phyloP scores from a whole-genome alignment of 1,284 basidiomycete species.

The Athelia psychrophila region DNA sequence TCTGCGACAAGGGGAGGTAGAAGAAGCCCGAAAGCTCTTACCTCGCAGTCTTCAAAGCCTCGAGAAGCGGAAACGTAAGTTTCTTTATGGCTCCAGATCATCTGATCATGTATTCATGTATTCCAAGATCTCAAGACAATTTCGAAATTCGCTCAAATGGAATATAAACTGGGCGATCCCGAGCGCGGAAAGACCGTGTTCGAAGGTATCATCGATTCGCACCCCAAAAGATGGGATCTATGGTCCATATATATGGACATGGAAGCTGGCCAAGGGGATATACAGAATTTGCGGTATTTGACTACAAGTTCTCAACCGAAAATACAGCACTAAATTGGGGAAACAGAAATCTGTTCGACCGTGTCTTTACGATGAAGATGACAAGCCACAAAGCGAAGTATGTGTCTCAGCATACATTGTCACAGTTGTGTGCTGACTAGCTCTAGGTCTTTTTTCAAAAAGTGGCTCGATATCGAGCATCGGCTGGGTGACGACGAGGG shows the following conservation, averaged over 20 bases:
- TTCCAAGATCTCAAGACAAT: constrained; percentile 88
- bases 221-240: constrained; percentile 92
- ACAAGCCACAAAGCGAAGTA: constrained; percentile 95
- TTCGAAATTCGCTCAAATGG: constrained; percentile 90
- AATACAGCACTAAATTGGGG: too few relatives aligned
- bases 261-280: constrained; percentile 78
- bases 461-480: constrained; percentile 92
- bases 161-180: constrained; percentile 92
- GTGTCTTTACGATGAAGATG: constrained; percentile 81
- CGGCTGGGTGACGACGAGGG: constrained; percentile 87
- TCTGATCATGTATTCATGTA: constrained; percentile 6
- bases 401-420: constrained; percentile 21
- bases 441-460: constrained; percentile 88
- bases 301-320: too few relatives aligned
- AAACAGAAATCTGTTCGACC: constrained; percentile 77
- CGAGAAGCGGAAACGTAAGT: constrained; percentile 92
- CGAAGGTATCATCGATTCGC: constrained; percentile 93
- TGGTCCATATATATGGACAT: constrained; percentile 99
- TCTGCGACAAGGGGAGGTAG: constrained; percentile 68
- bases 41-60: constrained; percentile 88
- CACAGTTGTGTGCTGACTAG: constrained; percentile 11
- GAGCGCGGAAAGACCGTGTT: constrained; percentile 96
- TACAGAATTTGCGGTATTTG: constrained; percentile 67
- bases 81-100: too few relatives aligned
- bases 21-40: constrained; percentile 85